A percentile compares a stretch with the other conserved stretches of the same genome.
These are phyloP conservation scores for Mycogone perniciosa DNA, from an alignment of 2,329 filamentous ascomycete genomes.

Conservation along the genomic window DNA sequence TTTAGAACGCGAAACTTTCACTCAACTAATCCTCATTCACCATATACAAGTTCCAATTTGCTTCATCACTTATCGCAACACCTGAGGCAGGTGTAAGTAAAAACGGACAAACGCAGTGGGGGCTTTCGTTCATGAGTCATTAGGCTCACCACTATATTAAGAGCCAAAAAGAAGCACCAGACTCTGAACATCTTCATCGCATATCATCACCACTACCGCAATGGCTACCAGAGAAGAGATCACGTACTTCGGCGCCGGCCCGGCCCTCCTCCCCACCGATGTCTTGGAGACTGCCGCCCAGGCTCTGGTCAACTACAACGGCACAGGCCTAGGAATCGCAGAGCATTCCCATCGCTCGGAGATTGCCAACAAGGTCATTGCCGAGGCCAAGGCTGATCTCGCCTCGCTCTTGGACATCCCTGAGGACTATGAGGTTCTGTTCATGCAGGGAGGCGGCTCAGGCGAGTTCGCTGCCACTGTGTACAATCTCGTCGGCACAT, in stretches of 20 bases:
- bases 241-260: conserved; percentile 85
- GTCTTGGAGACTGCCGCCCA: conserved; percentile 72
- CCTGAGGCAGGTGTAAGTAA: too few relatives aligned
- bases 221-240: conserved; percentile 72
- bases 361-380: conserved; percentile 71
- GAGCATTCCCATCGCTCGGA: conserved; percentile 86
- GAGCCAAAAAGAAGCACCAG: background rate
- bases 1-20: too few relatives aligned
- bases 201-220: background rate
- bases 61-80: too few relatives aligned
- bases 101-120: background rate
- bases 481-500: conserved; percentile 78
- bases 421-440: conserved; percentile 78
- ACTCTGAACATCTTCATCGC: background rate
- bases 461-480: conserved; percentile 79
- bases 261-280: conserved; percentile 74
- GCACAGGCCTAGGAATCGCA: conserved; percentile 75
- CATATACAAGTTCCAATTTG: too few relatives aligned
- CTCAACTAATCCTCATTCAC: too few relatives aligned
- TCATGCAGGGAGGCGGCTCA: conserved; percentile 80
- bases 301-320: conserved; percentile 75
- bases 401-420: conserved; percentile 72
- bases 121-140: background rate
- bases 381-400: conserved; percentile 69
- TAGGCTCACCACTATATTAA: too few relatives aligned